Evolutionary conservation across 352 stramenopile genomes (phyloP), one percentile per base, ranked within the genome.

Genomic region (Phytophthora lateralis): DNA sequence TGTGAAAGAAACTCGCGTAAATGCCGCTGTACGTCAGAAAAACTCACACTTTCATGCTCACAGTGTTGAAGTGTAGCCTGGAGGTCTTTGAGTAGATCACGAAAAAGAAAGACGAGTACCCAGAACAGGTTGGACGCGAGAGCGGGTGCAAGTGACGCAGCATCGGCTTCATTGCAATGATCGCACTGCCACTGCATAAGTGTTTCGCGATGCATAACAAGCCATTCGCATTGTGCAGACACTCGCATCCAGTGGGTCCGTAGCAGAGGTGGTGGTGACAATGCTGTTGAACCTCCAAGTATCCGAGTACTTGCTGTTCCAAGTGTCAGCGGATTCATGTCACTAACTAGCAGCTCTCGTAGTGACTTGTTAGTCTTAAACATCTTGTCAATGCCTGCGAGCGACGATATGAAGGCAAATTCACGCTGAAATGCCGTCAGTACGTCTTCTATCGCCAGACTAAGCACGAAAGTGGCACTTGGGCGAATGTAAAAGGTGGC

Each of bases 401-500:
- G 15, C 1, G 37, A 42, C 14, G 37, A 42, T 4, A 42, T 20
- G 37, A 42, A 42, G n/a, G 37, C 4, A 42, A 42, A 42, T 42
- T 42, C 14, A 15, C 37, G 37, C 37, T 42, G 37, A 21, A 20
- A 42, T 20, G 37, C 37, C 3, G 15, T 20, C 15, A 42, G 15
- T 42, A 15, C 37, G 37, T 42, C 37, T 42, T 42, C 37, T 18
- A 42, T 42, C 37, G n/a, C 37, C 15, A 42, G 37, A 11, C 37
- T 42, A 5, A 42, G 7, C 37, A 42, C 12, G 37, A 42, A 42
- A 10, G 37, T 42, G 37, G 14, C 37, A 42, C 37, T 42, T 18
- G 37, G 37, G 37, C 37, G 37, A 20, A 42, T 42, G 37, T 42
- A 42, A 42, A 42, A 42, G 15, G 37, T 42, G 37, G 37, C 37